Conservation (phyloP, 163 green algal species). For the Chlamydomonas reinhardtii region DNA sequence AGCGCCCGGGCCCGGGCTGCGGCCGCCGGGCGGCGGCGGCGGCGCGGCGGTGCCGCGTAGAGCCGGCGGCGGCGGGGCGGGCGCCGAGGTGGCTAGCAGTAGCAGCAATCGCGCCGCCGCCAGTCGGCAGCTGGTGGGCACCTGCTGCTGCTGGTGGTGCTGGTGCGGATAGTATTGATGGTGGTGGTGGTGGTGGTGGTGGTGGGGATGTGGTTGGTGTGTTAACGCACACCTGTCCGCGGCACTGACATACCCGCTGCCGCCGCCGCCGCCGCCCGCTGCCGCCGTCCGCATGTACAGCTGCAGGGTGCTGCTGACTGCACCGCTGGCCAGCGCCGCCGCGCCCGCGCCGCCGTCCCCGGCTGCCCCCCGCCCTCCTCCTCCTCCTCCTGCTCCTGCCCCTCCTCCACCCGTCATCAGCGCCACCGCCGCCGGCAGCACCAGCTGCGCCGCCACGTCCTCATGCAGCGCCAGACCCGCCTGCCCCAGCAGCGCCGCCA, state of each 20-base stretch:
- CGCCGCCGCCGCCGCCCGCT: neutral
- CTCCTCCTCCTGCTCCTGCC: neutral
- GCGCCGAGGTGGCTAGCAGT: conserved; percentile 1
- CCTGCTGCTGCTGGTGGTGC: neutral
- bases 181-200: neutral
- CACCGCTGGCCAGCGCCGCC: neutral
- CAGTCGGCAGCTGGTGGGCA: neutral
- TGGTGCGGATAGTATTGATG: neutral
- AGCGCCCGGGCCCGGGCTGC: neutral
- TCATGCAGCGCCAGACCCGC: conserved; percentile 22
- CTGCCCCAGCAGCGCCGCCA: conserved; percentile 24
- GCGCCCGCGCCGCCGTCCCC: neutral
- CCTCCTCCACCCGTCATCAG: conserved; percentile 10
- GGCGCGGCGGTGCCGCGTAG: neutral
- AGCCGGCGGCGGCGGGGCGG: neutral
- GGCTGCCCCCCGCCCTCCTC: no score
- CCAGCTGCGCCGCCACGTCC: neutral
- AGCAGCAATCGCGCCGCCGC: conserved; percentile 31
- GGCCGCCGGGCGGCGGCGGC: no score
- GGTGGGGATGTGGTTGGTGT: neutral
- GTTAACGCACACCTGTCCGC: no score
- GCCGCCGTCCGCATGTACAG: neutral
- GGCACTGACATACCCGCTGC: neutral
- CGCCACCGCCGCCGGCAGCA: conserved; percentile 1
- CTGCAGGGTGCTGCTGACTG: conserved; percentile 2